phyloP scores from a whole-genome alignment of 257 asterid species.

The Nicotiana benthamiana region DNA sequence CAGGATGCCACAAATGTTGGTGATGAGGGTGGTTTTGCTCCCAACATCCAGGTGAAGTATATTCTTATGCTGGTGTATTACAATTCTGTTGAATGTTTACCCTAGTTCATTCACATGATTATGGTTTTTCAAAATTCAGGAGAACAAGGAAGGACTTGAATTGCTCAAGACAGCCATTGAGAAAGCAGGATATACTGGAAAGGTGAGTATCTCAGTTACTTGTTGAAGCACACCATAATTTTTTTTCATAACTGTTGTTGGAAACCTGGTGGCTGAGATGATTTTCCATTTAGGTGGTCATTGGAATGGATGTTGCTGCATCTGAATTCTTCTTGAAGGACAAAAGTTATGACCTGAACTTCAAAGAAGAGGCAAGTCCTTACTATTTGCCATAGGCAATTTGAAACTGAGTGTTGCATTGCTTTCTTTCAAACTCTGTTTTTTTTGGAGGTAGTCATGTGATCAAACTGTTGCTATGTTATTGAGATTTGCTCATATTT shows the following conservation, averaged over 20 bases:
- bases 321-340: slow-evolving; percentile 83
- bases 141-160: slow-evolving; percentile 98
- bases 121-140: slow-evolving; percentile 37
- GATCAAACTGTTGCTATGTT: neutral
- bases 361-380: slow-evolving; percentile 78
- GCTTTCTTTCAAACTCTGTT: neutral
- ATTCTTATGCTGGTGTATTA: neutral
- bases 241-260: neutral
- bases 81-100: slow-evolving; percentile 1
- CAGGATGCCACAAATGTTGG: slow-evolving; percentile 98
- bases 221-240: neutral
- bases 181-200: slow-evolving; percentile 86
- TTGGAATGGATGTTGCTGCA: slow-evolving; percentile 99
- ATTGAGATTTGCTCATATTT: neutral
- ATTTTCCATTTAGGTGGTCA: slow-evolving; percentile 53
- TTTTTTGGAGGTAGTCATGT: neutral
- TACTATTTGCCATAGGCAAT: neutral
- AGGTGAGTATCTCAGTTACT: slow-evolving; percentile 33
- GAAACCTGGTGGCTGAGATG: neutral
- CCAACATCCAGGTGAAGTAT: slow-evolving; percentile 69
- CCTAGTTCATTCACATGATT: slow-evolving; percentile 6
- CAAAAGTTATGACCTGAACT: slow-evolving; percentile 83
- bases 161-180: slow-evolving; percentile 92
- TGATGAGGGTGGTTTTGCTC: slow-evolving; percentile 99
- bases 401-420: neutral